Evolutionary conservation across 139 green algal species (phyloP), one percentile per base, ranked within the genome.

Genomic region (Monoraphidium neglectum): DNA sequence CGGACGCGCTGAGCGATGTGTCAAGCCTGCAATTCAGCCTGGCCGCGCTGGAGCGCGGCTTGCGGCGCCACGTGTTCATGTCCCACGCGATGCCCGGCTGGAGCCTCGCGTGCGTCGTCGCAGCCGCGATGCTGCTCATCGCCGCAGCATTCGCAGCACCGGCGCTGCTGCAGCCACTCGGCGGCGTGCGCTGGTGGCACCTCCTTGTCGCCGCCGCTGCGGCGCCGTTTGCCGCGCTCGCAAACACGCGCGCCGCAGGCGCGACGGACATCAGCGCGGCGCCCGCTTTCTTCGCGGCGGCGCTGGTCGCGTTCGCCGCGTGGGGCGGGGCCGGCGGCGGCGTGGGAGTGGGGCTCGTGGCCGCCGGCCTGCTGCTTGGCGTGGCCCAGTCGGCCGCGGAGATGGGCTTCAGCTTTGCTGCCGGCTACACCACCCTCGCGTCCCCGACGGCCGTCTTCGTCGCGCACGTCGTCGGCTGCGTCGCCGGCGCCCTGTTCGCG

Each of bases 21-120:
- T 73, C 61, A 24, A 36, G 49, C 8, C 63, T 79, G 73, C 73
- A 79, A 47, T 79, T 79, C 40, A 51, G 73, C 26, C 49, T 79
- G 64, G 62, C 73, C 16, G 73, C 63, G 12, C 56, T 79, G 63
- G 73, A 79, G 63, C 24, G 63, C 2, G 47, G 61, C 6, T 36
- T 79, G 32, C 51, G 73, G 36, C 62, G 66, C 36, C 64, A 73
- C 49, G 66, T 79, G 5, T 79, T 79, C 62, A 65, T 21, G 43
- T 51, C 43, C 43, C 8, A 51, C 43, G 8, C 8, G 8, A 51
- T 51, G 43, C 43, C 12, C 8, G 43, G 8, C 8, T 8, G 8
- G 8, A 51, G 43, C 43, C 8, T 51, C 8, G 43, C 43, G 43
- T 51, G 43, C 43, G 8, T 51, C 43, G 12, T 51, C 43, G 43